A percentile compares a stretch with the other conserved stretches of the same genome.
phyloP scores from a whole-genome alignment of 257 asterid species.

The Knoxia roxburghii region DNA sequence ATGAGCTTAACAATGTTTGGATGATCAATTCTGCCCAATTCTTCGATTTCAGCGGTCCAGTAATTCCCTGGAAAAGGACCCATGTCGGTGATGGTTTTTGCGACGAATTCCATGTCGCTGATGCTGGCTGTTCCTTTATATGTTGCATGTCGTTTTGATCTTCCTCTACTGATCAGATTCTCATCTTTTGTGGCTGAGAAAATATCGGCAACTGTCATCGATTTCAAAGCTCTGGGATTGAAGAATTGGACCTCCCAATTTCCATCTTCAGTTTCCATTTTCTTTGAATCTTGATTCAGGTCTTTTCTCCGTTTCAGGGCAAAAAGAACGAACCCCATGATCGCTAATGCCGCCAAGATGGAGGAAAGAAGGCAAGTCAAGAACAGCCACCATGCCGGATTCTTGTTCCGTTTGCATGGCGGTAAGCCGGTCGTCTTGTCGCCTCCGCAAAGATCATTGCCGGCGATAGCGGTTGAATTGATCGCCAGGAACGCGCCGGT shows the following conservation, averaged over 20 bases:
- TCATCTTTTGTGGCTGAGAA: slow-evolving; percentile 43
- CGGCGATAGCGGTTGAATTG: slow-evolving; percentile 48
- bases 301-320: slow-evolving; percentile 22
- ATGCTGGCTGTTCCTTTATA: slow-evolving; percentile 35
- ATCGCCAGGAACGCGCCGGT: slow-evolving; percentile 70
- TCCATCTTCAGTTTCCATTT: slow-evolving; percentile 48
- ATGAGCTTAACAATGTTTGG: slow-evolving; percentile 56
- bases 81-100: slow-evolving; percentile 23
- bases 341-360: slow-evolving; percentile 24
- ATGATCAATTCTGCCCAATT: slow-evolving; percentile 37
- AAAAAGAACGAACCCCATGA: slow-evolving; percentile 15
- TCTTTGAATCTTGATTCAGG: slow-evolving; percentile 17
- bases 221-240: slow-evolving; percentile 31
- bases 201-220: slow-evolving; percentile 42
- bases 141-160: slow-evolving; percentile 14
- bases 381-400: slow-evolving; percentile 48
- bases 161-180: slow-evolving; percentile 39
- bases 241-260: slow-evolving; percentile 53
- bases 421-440: slow-evolving; percentile 44
- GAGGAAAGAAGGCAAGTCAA: slow-evolving; percentile 40
- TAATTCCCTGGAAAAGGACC: slow-evolving; percentile 18
- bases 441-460: slow-evolving; percentile 57
- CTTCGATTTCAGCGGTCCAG: slow-evolving; percentile 35
- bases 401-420: slow-evolving; percentile 36
- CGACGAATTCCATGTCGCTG: slow-evolving; percentile 29